A percentile compares a stretch with the other conserved stretches of the same genome.
These are phyloP conservation scores for Panicum virgatum DNA, from an alignment of 202 grass and related monocot genomes.

Conservation along the genomic window DNA sequence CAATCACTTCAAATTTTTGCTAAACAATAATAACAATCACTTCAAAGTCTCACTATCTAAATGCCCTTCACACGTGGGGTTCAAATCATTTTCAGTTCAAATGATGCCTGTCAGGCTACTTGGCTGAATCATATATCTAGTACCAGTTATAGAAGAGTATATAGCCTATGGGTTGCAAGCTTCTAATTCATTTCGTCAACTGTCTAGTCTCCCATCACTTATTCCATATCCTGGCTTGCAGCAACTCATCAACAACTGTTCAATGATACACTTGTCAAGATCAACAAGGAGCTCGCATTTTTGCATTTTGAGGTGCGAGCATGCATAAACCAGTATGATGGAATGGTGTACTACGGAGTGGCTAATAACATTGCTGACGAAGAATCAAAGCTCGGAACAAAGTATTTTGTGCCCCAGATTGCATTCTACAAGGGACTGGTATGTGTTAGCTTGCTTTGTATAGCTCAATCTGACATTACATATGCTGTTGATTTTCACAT, in stretches of 20 bases:
- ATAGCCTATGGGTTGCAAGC: neutral
- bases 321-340: conserved; percentile 77
- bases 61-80: too few species aligned
- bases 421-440: conserved; percentile 96
- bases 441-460: conserved; percentile 20
- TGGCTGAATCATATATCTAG: neutral
- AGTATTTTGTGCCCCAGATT: conserved; percentile 86
- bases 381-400: conserved; percentile 76
- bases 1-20: too few species aligned
- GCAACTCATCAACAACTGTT: conserved; percentile 51
- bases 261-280: conserved; percentile 68
- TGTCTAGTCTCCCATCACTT: neutral
- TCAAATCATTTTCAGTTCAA: neutral
- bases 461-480: neutral
- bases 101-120: neutral
- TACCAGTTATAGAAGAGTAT: too few species aligned
- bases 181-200: neutral
- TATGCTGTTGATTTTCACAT: neutral
- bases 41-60: too few species aligned
- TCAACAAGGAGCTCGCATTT: conserved; percentile 66
- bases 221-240: conserved; percentile 32
- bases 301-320: conserved; percentile 80
- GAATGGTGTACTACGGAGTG: conserved; percentile 62
- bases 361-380: conserved; percentile 75
- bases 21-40: too few species aligned